Evolutionary conservation across 345 rosid species (phyloP), one percentile per base, ranked within the genome.

Genomic region (Melastoma malabathricum): DNA sequence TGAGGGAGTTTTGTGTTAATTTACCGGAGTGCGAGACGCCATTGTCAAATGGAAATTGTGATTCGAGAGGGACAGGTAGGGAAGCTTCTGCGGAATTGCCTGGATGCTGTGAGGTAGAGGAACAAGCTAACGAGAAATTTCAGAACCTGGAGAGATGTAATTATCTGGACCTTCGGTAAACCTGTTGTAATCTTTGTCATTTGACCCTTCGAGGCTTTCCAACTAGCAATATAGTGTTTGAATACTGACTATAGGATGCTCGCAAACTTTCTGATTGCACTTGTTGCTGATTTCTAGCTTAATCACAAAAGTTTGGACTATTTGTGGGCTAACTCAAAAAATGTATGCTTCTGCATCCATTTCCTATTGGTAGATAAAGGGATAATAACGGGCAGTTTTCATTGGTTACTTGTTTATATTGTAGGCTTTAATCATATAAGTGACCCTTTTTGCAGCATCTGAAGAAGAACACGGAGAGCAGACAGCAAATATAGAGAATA

Each of bases 101-200:
- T 29, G 68, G 56, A 48, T 52, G 68, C 64, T 29, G 43, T 17
- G 65, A 68, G 61, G 70, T 54, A 65, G 66, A 68, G 53, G 68
- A 64, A 54, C 67, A 64, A 50, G 73, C 57, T 59, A 66, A 51
- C 48, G 72, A 56, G 60, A 65, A 64, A 57, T 60, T 60, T 66
- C 75, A 66, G 67, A 63, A 56, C 62, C 51, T 62, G 49, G 69
- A 64, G 49, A 63, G 31, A 64, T 45, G 86, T 82, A 75, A 75
- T 47, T 55, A 31, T 61, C 56, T 55, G 57, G 15, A 22, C 55
- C 64, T 62, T 56, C 38, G 46, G 15, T 47, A 29, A 29, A 15
- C 6, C 41, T 34, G 51, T 14, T 27, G 15, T 20, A n/a, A 15
- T 18, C 41, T 38, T 62, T 29, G 6, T 6, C 45, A 5, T 47